Base-by-base conservation (phyloP, 2,329 filamentous ascomycete genomes). In the Trichoderma koningii region DNA sequence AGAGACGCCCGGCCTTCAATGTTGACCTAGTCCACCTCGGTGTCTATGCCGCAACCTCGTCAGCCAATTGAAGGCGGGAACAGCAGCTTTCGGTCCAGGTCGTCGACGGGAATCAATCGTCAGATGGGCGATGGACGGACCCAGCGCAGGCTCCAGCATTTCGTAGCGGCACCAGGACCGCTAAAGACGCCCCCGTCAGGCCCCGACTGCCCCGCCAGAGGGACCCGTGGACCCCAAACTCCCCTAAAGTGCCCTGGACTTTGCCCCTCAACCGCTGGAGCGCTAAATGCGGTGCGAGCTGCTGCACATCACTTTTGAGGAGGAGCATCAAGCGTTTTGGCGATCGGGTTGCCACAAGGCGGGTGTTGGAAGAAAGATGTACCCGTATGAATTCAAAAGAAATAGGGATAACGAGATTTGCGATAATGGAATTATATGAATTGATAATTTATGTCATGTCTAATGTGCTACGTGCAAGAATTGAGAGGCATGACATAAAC, bases 101-200 rank as follows among this genome's bases (percentile, higher is more conserved):
- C 14, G 51, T 55, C 19, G 19, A 55, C 51, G 51, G n/a, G 19
- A 34, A 55, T 41, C 34, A 55, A 38, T 28, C 15, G 28, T 56
- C 23, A 56, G 44, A 57, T 10, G 55, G 42, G 9, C 34, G 34
- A 14, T 38, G 34, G 30, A 38, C 34, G 34, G 55, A 51, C 57
- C 57, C 57, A 52, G 57, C 45, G 57, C 30, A 61, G 57, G 57
- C 57, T 61, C 45, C 57, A 61, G 57, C 57, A 61, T 51, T 61
- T 59, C 55, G 9, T 48, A 42, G 44, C 30, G 41, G 56, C 45
- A 26, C 15, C 30, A n/a, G 45, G 34, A 10, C 57, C 57, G 19
- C 47, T 51, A 61, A 44, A 55, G 38, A 23, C 41, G 45, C 50
- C 17, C 30, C 30, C 30, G 12, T 28, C 28, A 7, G 12, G 38